Conservation (phyloP, 352 stramenopile species). For the Saprolegnia diclina region DNA sequence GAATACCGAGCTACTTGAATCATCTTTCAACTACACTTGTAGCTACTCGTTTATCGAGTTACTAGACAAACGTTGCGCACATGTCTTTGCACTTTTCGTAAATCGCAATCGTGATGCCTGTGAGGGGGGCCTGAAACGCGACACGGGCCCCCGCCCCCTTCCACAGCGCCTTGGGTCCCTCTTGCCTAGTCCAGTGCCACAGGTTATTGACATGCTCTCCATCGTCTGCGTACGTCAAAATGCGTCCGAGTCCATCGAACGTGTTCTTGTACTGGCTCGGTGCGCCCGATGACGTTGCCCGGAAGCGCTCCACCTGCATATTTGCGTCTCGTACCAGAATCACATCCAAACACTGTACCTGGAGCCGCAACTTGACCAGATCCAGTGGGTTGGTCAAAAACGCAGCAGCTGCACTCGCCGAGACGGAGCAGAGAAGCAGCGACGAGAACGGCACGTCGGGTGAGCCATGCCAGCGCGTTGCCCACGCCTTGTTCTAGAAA, state of each 20-base stretch:
- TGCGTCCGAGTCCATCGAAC: slow-evolving; percentile 57
- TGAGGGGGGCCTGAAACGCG: slow-evolving; percentile 93
- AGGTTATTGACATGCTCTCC: background rate
- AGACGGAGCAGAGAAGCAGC: slow-evolving; percentile 60
- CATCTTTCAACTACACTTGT: no score
- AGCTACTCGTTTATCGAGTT: no score
- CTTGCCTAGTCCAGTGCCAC: slow-evolving; percentile 39
- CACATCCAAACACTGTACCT: slow-evolving; percentile 93
- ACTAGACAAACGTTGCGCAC: slow-evolving; percentile 13
- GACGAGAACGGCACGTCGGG: slow-evolving; percentile 53
- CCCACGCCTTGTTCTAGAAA: slow-evolving; percentile 48
- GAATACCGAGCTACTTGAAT: no score
- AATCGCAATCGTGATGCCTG: slow-evolving; percentile 95
- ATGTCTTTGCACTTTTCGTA: slow-evolving; percentile 85
- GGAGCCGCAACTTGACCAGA: slow-evolving; percentile 94
- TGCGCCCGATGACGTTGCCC: slow-evolving; percentile 33
- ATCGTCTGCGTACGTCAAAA: background rate
- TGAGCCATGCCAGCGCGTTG: slow-evolving; percentile 37
- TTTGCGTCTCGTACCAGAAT: background rate
- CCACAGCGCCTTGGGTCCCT: slow-evolving; percentile 89
- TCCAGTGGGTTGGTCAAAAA: slow-evolving; percentile 97
- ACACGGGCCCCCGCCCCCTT: slow-evolving; percentile 92
- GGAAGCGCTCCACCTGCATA: slow-evolving; percentile 45
- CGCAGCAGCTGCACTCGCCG: slow-evolving; percentile 87
- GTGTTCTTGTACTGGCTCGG: slow-evolving; percentile 19